Evolutionary conservation across 495 filamentous ascomycete species (phyloP).

Genomic region (Penicillium cinerascens): DNA sequence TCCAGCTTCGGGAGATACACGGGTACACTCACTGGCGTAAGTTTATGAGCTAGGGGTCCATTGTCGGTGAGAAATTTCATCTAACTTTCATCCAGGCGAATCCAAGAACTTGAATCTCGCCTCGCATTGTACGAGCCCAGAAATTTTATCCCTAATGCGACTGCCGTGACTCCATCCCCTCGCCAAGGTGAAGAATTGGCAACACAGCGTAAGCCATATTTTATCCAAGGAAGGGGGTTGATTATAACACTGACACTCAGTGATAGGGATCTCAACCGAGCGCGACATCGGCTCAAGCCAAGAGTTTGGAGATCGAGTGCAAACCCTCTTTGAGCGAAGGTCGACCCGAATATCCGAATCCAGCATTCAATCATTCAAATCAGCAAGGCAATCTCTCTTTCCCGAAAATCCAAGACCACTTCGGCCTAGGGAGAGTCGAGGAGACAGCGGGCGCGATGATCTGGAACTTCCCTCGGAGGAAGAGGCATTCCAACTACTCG

Average conservation of each 20-base stretch:
- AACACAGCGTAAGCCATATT: neutral
- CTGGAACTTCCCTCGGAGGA: neutral
- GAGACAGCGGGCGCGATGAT: neutral
- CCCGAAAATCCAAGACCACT: neutral
- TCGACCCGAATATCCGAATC: neutral
- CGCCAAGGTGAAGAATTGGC: too few relatives aligned
- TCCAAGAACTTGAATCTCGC: conserved; percentile 7
- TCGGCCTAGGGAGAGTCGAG: too few relatives aligned
- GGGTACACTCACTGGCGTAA: conserved; percentile 1
- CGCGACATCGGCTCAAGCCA: conserved; percentile 10
- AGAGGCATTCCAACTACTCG: conserved; percentile 2
- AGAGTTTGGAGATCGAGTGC: conserved; percentile 3
- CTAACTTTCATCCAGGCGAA: neutral
- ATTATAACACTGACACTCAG: too few relatives aligned
- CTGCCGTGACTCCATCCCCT: too few relatives aligned
- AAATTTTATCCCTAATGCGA: too few relatives aligned
- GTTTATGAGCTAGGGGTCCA: neutral
- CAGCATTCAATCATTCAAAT: neutral
- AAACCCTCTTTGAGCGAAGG: conserved; percentile 3
- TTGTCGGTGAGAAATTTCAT: neutral
- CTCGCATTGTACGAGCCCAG: conserved; percentile 3
- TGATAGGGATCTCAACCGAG: conserved; percentile 1
- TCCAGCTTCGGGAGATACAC: neutral
- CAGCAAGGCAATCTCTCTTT: neutral
- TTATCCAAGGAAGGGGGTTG: too few relatives aligned